phyloP scores from a whole-genome alignment of 2,329 filamentous ascomycete species.

The Calonectria hongkongensis region DNA sequence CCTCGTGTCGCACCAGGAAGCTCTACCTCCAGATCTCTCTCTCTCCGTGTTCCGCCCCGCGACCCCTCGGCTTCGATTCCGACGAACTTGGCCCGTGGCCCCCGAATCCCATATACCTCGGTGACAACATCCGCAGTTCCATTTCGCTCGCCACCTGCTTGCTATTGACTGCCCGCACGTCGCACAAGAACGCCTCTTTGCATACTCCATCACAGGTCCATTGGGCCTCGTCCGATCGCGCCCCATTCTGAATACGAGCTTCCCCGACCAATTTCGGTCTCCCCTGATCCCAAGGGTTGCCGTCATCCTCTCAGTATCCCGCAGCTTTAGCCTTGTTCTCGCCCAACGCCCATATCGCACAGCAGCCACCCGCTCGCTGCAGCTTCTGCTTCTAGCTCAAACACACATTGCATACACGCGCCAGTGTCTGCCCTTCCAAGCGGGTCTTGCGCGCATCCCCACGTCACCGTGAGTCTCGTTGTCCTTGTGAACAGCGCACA shows the following conservation, averaged over 20 bases:
- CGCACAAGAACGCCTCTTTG: slow-evolving; percentile 51
- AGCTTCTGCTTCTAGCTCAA: slow-evolving; percentile 35
- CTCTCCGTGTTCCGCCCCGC: slow-evolving; percentile 33
- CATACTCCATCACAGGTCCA: slow-evolving; percentile 51
- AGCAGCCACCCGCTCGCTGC: slow-evolving; percentile 42
- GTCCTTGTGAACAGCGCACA: slow-evolving; percentile 43
- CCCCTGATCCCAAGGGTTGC: slow-evolving; percentile 48
- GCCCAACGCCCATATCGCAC: slow-evolving; percentile 50
- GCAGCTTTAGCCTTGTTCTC: slow-evolving; percentile 49
- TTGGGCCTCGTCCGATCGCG: slow-evolving; percentile 51
- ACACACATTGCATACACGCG: slow-evolving; percentile 46
- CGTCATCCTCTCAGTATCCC: slow-evolving; percentile 52
- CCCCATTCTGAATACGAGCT: slow-evolving; percentile 58
- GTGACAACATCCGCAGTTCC: slow-evolving; percentile 51
- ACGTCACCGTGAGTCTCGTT: slow-evolving; percentile 51
- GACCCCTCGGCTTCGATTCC: slow-evolving; percentile 38
- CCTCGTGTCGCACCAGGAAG: slow-evolving; percentile 42
- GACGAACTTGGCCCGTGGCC: slow-evolving; percentile 46
- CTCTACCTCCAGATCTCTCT: slow-evolving; percentile 33
- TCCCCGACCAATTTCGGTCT: slow-evolving; percentile 53
- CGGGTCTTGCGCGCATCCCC: slow-evolving; percentile 45
- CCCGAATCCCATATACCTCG: slow-evolving; percentile 37
- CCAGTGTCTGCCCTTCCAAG: slow-evolving; percentile 41
- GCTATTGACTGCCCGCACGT: slow-evolving; percentile 50
- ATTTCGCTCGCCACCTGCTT: slow-evolving; percentile 43